Evolutionary conservation across 371 early-diverging fungal species (phyloP).

Genomic region (Mucor ambiguus): DNA sequence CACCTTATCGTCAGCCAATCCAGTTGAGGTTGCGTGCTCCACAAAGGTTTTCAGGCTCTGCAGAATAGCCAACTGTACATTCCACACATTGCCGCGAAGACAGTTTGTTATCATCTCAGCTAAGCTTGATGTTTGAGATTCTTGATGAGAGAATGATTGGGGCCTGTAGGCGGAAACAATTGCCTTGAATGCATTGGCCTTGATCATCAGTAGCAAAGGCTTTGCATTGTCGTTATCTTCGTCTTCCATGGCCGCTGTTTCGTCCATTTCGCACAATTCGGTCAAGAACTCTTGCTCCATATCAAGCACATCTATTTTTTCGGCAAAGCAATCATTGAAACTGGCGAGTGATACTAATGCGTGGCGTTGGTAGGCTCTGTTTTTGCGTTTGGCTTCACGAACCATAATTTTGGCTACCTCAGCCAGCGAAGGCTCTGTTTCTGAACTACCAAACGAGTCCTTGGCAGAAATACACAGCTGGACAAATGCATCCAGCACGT

Average conservation of each 20-base stretch:
- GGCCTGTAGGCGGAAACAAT: slow-evolving; percentile 63
- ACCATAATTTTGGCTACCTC: slow-evolving; percentile 61
- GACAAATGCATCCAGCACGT: slow-evolving; percentile 74
- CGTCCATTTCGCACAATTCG: slow-evolving; percentile 58
- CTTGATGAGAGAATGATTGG: slow-evolving; percentile 39
- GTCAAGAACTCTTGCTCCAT: slow-evolving; percentile 62
- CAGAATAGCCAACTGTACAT: slow-evolving; percentile 66
- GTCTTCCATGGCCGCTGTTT: slow-evolving; percentile 56
- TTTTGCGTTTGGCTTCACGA: slow-evolving; percentile 76
- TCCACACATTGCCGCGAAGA: slow-evolving; percentile 71
- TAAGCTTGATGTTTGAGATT: slow-evolving; percentile 27
- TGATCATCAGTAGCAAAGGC: slow-evolving; percentile 67
- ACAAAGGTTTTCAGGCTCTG: slow-evolving; percentile 61
- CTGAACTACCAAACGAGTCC: slow-evolving; percentile 35
- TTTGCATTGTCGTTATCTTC: slow-evolving; percentile 69
- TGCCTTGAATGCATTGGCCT: slow-evolving; percentile 73
- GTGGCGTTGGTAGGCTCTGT: slow-evolving; percentile 67
- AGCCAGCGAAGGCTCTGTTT: slow-evolving; percentile 35
- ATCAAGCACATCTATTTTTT: slow-evolving; percentile 54
- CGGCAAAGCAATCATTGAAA: slow-evolving; percentile 59
- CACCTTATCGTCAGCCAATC: slow-evolving; percentile 3
- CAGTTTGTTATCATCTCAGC: slow-evolving; percentile 42
- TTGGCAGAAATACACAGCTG: slow-evolving; percentile 61
- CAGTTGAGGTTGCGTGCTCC: slow-evolving; percentile 17
- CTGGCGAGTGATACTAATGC: slow-evolving; percentile 68